Evolutionary conservation across 495 filamentous ascomycete species (phyloP), one percentile per base, ranked within the genome.

Genomic region (Tetracladium marchalianum): DNA sequence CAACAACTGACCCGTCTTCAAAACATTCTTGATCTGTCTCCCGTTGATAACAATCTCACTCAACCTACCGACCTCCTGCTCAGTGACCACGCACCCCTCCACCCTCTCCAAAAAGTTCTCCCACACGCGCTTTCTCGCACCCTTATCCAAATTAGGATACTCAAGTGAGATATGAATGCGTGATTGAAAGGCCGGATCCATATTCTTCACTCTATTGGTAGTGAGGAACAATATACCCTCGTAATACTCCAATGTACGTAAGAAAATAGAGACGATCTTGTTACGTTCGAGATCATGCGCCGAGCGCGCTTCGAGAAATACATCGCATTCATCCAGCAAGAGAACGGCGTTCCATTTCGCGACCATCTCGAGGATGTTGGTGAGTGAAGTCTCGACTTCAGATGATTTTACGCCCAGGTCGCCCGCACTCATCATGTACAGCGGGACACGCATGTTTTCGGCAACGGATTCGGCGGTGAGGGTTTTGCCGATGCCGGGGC

Each of bases 311-410:
- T 89, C 85, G 13, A 88, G 66, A 66, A 87, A 88, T 16, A 88
- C 80, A 53, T 88, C 84, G 31, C 82, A 82, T 60, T 88, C 84
- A 55, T 88, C 84, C 1, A 88, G 70, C 0, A 88, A 68, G 0
- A 87, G 66, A 31, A 88, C 77, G 7, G 86, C 86, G n/a, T 84
- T 86, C 87, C 88, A 92, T 4, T 76, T 77, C 57, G 89, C 84
- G 17, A 83, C 83, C 41, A 92, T 82, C 49, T 90, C 84, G 35
- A 94, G 72, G 40, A 92, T 89, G 53, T 81, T 81, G 50, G 81
- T 80, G 15, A 93, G 72, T 49, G 87, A 77, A 17, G 61, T 64
- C 60, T 93, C 88, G 6, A 95, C 69, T 17, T 69, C 76, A 15
- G 77, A 66, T 1, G 81, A 74, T 54, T 87, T 78, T 0, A 81